Percentiles rank a stretch among this genome's conserved stretches.
phyloP scores from a whole-genome alignment of 139 green algal species.

The Diplosphaera chodatii region DNA sequence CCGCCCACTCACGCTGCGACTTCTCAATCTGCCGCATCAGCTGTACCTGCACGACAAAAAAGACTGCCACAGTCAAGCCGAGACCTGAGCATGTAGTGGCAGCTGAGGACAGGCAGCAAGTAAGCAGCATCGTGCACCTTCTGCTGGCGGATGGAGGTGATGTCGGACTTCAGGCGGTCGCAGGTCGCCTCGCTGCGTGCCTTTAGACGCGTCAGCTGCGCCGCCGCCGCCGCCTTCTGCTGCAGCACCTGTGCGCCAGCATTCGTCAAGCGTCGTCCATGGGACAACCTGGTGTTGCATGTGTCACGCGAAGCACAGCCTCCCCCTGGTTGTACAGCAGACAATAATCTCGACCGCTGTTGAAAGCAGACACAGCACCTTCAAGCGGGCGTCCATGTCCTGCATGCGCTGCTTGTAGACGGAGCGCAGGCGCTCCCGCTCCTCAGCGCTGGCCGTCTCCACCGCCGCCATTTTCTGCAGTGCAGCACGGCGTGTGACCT shows the following conservation, averaged over 20 bases:
- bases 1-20: conserved; percentile 36
- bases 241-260: conserved; percentile 1
- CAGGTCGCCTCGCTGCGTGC: conserved; percentile 26
- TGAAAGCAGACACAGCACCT: conserved; percentile 15
- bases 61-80: too few relatives aligned
- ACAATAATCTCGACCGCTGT: too few relatives aligned
- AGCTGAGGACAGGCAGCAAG: too few relatives aligned
- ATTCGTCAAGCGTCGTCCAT: too few relatives aligned
- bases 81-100: too few relatives aligned
- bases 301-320: too few relatives aligned
- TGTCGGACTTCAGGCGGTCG: conserved; percentile 63
- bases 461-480: conserved; percentile 50
- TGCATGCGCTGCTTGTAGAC: conserved; percentile 48
- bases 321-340: too few relatives aligned
- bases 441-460: conserved; percentile 43
- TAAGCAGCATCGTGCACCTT: too few relatives aligned
- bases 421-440: conserved; percentile 49
- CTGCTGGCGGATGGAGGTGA: conserved; percentile 73
- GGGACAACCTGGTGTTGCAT: too few relatives aligned
- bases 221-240: conserved; percentile 3
- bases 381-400: conserved; percentile 51
- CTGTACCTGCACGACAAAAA: conserved; percentile 48
- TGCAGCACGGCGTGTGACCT: too few relatives aligned
- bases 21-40: conserved; percentile 47
- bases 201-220: conserved; percentile 39